Percentiles rank a stretch among this genome's conserved stretches.
These are phyloP conservation scores for Chrysanthemum makinoi DNA, from an alignment of 129 eudicot species.

Conservation along the genomic window DNA sequence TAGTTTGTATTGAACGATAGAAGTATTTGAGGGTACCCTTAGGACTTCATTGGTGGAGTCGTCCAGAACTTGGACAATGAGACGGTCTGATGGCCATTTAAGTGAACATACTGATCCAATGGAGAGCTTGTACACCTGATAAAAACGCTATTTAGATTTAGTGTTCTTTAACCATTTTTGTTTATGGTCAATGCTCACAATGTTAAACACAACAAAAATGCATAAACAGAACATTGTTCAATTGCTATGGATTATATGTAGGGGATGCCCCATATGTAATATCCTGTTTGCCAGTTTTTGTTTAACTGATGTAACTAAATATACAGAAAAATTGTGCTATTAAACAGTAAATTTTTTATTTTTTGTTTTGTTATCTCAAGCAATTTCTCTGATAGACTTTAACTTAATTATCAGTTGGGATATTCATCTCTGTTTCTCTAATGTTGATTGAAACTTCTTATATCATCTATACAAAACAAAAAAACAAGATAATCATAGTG, in stretches of 20 bases:
- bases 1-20: background rate
- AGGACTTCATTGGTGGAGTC: constrained; percentile 74
- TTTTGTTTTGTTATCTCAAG: no score
- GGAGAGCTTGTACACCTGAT: constrained; percentile 85
- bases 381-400: no score
- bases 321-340: background rate
- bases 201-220: background rate
- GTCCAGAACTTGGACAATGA: constrained; percentile 81
- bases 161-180: background rate
- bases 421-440: background rate
- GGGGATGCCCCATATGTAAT: no score
- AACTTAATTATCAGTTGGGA: no score
- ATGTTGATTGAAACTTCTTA: constrained; percentile 10
- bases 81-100: constrained; percentile 70
- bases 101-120: constrained; percentile 77
- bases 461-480: background rate
- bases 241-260: background rate
- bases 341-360: background rate
- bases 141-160: constrained; percentile 2
- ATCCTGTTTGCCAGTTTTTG: background rate
- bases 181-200: background rate
- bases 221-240: background rate
- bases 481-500: no score
- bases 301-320: background rate
- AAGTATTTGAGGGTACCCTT: constrained; percentile 47